Percentiles rank a stretch among this genome's conserved stretches.
phyloP scores from a whole-genome alignment of 306 rosid species.

The Acacia confusa region DNA sequence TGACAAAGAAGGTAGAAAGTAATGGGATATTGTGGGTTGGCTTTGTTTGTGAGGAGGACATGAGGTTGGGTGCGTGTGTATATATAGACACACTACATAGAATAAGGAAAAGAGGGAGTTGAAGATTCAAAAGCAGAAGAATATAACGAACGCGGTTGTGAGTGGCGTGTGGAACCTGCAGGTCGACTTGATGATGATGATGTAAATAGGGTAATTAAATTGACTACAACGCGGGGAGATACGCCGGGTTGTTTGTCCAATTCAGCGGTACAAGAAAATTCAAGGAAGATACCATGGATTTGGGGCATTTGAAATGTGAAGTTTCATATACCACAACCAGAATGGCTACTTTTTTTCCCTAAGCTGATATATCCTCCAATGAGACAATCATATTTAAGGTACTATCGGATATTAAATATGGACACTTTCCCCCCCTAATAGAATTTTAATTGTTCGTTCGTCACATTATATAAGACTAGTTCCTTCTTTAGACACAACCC shows the following conservation, averaged over 20 bases:
- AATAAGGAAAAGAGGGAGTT: background rate
- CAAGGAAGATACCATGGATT: background rate
- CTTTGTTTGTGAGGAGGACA: background rate
- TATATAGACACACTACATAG: background rate
- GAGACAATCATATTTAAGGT: too few species aligned
- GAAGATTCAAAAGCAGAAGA: background rate
- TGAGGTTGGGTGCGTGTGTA: background rate
- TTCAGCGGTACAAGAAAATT: background rate
- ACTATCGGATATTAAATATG: too few species aligned
- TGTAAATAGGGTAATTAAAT: background rate
- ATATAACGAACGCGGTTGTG: background rate
- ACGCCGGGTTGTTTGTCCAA: background rate
- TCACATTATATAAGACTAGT: too few species aligned
- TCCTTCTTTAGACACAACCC: too few species aligned
- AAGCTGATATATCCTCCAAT: too few species aligned
- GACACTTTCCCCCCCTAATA: too few species aligned
- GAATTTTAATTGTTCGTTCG: too few species aligned
- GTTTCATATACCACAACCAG: background rate
- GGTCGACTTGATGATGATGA: background rate
- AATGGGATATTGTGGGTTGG: background rate
- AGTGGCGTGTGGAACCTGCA: background rate
- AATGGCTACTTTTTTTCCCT: background rate
- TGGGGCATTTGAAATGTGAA: background rate
- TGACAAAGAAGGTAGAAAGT: background rate
- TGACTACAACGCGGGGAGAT: background rate